These are phyloP conservation scores for Sphagnum magellanicum DNA, from an alignment of 228 moss, liverwort and hornwort genomes.

Conservation along the genomic window DNA sequence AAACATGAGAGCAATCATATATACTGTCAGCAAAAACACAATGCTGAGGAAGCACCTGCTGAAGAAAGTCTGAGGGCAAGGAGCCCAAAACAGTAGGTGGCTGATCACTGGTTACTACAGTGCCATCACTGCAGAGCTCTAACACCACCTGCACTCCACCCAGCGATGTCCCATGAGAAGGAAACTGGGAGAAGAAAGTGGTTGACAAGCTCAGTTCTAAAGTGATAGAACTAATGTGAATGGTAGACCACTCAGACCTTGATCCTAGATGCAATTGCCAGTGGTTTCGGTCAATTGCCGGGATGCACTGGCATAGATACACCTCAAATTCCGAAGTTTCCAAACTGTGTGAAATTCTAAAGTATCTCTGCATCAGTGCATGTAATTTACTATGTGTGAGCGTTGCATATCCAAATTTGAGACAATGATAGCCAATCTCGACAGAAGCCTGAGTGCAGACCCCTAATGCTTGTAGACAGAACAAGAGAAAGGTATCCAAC, in stretches of 20 bases:
- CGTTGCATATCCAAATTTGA: too few relatives aligned
- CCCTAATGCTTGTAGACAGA: too few relatives aligned
- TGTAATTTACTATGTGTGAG: neutral
- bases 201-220: neutral
- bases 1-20: neutral
- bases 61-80: conserved; percentile 67
- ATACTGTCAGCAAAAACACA: too few relatives aligned
- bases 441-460: too few relatives aligned
- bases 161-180: neutral
- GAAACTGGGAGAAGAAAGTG: neutral
- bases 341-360: too few relatives aligned
- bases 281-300: too few relatives aligned
- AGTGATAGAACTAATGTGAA: too few relatives aligned
- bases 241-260: too few relatives aligned
- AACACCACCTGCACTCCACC: conserved; percentile 63
- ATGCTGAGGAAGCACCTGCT: conserved; percentile 41
- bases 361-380: neutral
- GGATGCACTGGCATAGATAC: too few relatives aligned
- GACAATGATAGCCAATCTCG: too few relatives aligned
- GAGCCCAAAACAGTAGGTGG: conserved; percentile 63
- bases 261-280: too few relatives aligned
- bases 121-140: conserved; percentile 58
- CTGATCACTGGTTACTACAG: conserved; percentile 76
- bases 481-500: neutral
- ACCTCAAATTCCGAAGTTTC: too few relatives aligned